phyloP scores from a whole-genome alignment of 2,329 filamentous ascomycete genomes.

The Aspergillus unguis region DNA sequence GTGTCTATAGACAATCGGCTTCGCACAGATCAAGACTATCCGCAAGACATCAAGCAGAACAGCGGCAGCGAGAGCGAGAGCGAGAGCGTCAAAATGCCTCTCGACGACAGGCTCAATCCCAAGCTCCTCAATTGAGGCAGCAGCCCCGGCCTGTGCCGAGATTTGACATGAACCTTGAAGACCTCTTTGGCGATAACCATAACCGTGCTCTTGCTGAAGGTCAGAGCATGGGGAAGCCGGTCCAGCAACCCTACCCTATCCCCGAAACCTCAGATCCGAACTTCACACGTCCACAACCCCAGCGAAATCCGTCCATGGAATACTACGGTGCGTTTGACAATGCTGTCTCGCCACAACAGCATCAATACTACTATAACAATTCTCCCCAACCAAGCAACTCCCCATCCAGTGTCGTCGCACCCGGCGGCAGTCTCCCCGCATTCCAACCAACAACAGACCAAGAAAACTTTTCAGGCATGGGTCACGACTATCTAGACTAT shows the following conservation, averaged over 20 bases:
- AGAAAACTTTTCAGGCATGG: slow-evolving; percentile 35
- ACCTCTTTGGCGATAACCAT: slow-evolving; percentile 50
- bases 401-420: slow-evolving; percentile 25
- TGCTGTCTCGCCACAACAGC: slow-evolving; percentile 32
- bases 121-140: slow-evolving; percentile 14
- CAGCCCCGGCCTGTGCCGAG: slow-evolving; percentile 48
- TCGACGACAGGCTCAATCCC: slow-evolving; percentile 30
- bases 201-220: slow-evolving; percentile 33
- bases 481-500: slow-evolving; percentile 55
- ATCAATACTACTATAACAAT: slow-evolving; percentile 32
- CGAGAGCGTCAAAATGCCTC: slow-evolving; percentile 21
- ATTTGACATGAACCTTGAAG: slow-evolving; percentile 58
- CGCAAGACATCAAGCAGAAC: slow-evolving; percentile 17
- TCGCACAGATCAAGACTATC: slow-evolving; percentile 11
- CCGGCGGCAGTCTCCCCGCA: slow-evolving; percentile 22
- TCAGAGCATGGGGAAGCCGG: slow-evolving; percentile 29
- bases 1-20: slow-evolving; percentile 16
- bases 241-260: slow-evolving; percentile 26
- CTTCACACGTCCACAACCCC: slow-evolving; percentile 25
- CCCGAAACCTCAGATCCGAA: slow-evolving; percentile 24
- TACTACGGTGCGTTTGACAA: slow-evolving; percentile 35
- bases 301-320: slow-evolving; percentile 32
- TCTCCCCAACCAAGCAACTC: slow-evolving; percentile 36
- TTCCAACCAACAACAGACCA: slow-evolving; percentile 20
- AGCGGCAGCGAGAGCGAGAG: slow-evolving; percentile 14